phyloP scores from a whole-genome alignment of 176 grass and related monocot species.

The Chloris gayana region DNA sequence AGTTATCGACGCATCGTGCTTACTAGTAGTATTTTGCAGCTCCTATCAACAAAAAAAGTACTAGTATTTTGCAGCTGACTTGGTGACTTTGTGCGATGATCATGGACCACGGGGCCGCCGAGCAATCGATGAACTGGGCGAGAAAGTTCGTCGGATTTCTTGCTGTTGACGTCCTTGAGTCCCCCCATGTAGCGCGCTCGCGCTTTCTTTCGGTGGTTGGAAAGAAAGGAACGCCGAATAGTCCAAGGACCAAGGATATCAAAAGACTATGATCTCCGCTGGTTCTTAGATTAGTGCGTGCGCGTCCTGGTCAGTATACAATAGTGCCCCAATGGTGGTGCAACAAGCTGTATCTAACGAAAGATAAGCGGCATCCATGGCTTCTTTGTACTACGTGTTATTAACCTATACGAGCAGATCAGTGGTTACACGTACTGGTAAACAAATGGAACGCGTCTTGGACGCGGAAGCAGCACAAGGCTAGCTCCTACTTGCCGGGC shows the following conservation, averaged over 20 bases:
- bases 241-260: background rate
- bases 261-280: no score
- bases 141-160: conserved; percentile 1
- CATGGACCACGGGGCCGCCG: background rate
- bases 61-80: background rate
- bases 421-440: background rate
- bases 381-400: no score
- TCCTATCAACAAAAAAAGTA: background rate
- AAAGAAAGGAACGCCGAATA: background rate
- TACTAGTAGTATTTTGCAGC: background rate
- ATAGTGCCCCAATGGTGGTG: background rate
- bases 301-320: background rate
- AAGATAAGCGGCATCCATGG: no score
- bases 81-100: background rate
- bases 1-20: background rate
- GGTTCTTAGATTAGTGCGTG: background rate
- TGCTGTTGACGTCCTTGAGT: background rate
- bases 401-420: background rate
- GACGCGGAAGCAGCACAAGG: background rate
- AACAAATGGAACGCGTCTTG: background rate
- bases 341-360: no score
- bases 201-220: background rate
- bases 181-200: no score
- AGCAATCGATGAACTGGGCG: background rate
- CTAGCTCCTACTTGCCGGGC: background rate